Evolutionary conservation across 2,329 filamentous ascomycete genomes (phyloP).

Genomic region (Chaetomiaceae sp.): DNA sequence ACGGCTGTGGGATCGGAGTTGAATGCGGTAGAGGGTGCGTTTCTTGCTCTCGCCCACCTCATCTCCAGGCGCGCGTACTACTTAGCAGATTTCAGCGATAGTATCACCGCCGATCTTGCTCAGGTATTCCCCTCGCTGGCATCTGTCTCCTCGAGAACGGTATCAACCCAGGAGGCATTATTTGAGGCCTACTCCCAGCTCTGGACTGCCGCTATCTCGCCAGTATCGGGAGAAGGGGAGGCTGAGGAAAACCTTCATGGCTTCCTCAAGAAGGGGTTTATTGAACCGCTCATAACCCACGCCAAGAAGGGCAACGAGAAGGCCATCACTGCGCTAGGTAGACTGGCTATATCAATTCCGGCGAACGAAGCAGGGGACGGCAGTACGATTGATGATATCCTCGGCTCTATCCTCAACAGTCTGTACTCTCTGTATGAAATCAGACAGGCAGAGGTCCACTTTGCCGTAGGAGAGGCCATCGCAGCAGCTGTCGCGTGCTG

Average conservation of each 20-base stretch:
- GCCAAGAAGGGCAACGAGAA: conserved; percentile 78
- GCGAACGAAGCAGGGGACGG: conserved; percentile 28
- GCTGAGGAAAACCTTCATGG: conserved; percentile 23
- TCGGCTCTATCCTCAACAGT: conserved; percentile 58
- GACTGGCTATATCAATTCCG: conserved; percentile 62
- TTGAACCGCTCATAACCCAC: conserved; percentile 59
- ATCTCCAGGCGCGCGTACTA: conserved; percentile 45
- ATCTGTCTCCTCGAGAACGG: conserved; percentile 18
- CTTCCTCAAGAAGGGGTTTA: conserved; percentile 41
- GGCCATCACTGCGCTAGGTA: conserved; percentile 75
- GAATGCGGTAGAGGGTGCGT: conserved; percentile 44
- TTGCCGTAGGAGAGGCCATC: conserved; percentile 84
- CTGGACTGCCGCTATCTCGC: conserved; percentile 37
- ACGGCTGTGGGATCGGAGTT: conserved; percentile 41
- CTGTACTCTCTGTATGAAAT: conserved; percentile 78
- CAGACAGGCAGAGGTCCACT: conserved; percentile 81
- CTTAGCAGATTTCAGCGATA: neutral
- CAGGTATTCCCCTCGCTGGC: conserved; percentile 26
- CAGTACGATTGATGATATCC: conserved; percentile 33
- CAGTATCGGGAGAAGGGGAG: conserved; percentile 17
- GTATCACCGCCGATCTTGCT: neutral
- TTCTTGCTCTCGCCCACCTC: conserved; percentile 43
- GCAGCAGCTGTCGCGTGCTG: conserved; percentile 74
- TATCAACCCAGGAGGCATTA: conserved; percentile 41
- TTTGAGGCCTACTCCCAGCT: conserved; percentile 45